Evolutionary conservation across 768 basidiomycete genomes (phyloP), one percentile per base, ranked within the genome.

Genomic region (Phylloporus sp.): DNA sequence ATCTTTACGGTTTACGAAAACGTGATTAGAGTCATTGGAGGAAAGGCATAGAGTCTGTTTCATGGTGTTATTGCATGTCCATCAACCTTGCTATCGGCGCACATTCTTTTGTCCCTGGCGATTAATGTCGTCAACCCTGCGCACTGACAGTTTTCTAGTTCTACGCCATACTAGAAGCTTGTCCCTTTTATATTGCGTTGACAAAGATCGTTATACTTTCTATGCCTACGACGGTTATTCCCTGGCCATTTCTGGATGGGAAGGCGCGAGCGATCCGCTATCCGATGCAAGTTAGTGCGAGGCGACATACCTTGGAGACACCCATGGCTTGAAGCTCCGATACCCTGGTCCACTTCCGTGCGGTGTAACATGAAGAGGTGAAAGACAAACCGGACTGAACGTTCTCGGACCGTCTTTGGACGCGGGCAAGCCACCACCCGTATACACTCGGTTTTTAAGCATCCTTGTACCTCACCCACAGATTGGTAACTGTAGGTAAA

Each of bases 1-100:
- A 86, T 90, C 20, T 97, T 97, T 65, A 92, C 91, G 1, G 79
- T 93, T 2, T 97, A 95, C 67, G 94, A 97, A 63, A 84, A 88
- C 44, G 70, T 91, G 15, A 88, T 91, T 57, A 74, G 72, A 52
- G 41, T 77, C n/a, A 66, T 80, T 18, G 73, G 74, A 7, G 71
- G 64, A 18, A 18, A 31, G 2, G 41, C 47, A 40, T 63, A 51
- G 48, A 35, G 8, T 41, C 16, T 24, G 4, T 45, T 40, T 26
- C 16, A 28, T 8, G 16, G 32, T 39, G 47, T 35, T 42, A 26
- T 29, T 15, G 8, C 49, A 41, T 44, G 32, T 24, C 24, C 13
- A 26, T 41, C 24, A 26, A 43, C 27, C 8, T 6, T 26, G n/a
- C 22, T 47, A 47, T 24, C 20, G 49, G 16, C 24, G 16, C n/a